Conservation (phyloP, 2,329 filamentous ascomycete species). For the Xylogone sp. region DNA sequence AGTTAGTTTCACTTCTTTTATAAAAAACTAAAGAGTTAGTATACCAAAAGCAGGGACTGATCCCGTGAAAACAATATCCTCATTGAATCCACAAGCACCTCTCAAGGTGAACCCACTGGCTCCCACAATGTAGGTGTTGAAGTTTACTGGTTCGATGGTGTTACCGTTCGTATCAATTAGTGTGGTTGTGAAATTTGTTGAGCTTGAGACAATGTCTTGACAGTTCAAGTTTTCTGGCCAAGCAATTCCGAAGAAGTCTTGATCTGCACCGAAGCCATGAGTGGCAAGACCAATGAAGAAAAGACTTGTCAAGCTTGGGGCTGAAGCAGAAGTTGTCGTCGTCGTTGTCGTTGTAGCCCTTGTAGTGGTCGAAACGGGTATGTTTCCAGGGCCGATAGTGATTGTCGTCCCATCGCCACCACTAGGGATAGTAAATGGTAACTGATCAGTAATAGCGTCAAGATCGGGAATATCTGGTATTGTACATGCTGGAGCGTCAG, state of each 20-base stretch:
- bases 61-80: neutral
- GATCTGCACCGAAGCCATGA: neutral
- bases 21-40: neutral
- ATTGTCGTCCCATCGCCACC: neutral
- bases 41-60: neutral
- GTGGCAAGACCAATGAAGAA: neutral
- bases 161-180: neutral
- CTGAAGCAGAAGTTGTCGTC: neutral
- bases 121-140: neutral
- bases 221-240: neutral
- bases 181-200: neutral
- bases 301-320: neutral
- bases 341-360: neutral
- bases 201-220: neutral
- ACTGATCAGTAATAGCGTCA: neutral
- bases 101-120: neutral
- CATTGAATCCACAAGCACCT: neutral
- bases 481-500: neutral
- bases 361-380: neutral
- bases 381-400: neutral
- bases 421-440: neutral
- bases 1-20: no score
- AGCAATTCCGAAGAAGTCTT: neutral
- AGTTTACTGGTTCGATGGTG: neutral
- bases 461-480: neutral